Base-by-base conservation (phyloP, 2,329 filamentous ascomycete genomes). In the Diaporthe citrichinensis region DNA sequence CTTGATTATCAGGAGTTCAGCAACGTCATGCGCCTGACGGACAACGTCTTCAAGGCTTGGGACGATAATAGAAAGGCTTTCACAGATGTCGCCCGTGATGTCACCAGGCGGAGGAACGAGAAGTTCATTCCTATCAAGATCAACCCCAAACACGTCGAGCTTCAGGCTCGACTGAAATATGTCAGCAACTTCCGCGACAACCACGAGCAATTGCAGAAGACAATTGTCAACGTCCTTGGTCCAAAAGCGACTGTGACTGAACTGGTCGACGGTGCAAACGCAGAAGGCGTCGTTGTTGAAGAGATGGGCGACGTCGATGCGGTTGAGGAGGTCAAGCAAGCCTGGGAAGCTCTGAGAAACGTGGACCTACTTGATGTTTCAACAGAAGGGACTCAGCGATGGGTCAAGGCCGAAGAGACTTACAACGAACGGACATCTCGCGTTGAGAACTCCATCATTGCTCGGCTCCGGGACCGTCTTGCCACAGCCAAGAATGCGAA, bases 91-190 rank as follows among this genome's bases (percentile, higher is more conserved):
- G 96, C 97, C 46, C 94, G 97, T 85, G 97, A 99, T 81, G 95
- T 98, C 9, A 98, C 95, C 4, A 92, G 96, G 78, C 94, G 96
- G 80, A 92, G 97, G 79, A 97, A 98, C 81, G 97, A 98, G 84
- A 98, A 98, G 83, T 99, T 99, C 84, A 98, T 99, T 78, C 96
- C 96, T 6, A 98, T 99, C 88, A 98, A 98, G 87, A 96, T 99
- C 83, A 91, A 89, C 78, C 94, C 95, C 77, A 94, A 94, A 80
- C 97, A 99, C 83, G 93, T 92, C 53, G 94, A 96, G 83, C 94
- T 97, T 36, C 95, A 98, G 84, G 93, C 97, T 77, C 92, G 97
- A 58, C 89, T 99, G 79, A 95, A 94, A 81, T 99, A 99, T 83
- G 95, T 99, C 78, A 92, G 92, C 80, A 98, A 94, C 28, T 99